Base-by-base conservation (phyloP, 2,329 filamentous ascomycete species). In the Pleomassaria siparia region DNA sequence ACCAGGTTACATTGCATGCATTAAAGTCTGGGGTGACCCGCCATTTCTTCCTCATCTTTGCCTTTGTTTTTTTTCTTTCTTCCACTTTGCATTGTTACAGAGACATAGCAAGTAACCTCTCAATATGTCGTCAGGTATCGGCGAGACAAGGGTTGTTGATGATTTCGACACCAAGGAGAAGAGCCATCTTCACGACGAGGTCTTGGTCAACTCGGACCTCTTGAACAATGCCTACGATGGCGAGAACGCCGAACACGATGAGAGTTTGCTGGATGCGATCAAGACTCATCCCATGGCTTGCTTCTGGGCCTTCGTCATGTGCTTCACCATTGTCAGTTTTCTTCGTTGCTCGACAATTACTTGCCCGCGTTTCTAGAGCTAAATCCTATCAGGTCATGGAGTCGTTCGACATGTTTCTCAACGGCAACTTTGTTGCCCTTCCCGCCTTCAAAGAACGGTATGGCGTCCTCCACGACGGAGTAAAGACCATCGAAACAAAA, bases 321-420 rank as follows among this genome's bases (percentile, higher is more conserved):
- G 75, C 40, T 80, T 63, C 70, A 80, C 76, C 18, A 81, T 82
- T 69, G 79, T 81, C 29, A 63, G 65, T 22, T 46, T n/a, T n/a
- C n/a, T n/a, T n/a, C n/a, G n/a, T n/a, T n/a, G n/a, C n/a, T n/a
- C n/a, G n/a, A n/a, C n/a, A n/a, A n/a, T n/a, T n/a, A n/a, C 12
- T 33, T 15, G 16, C 25, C 22, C 28, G 13, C 13, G 10, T 53
- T n/a, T 35, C 30, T 47, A 13, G 25, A 32, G 20, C 43, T 9
- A 18, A 12, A 40, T 28, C 24, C 20, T 40, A 3, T 12, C 37
- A 40, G 26, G 18, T 40, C 37, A 85, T 85, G 82, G 82, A 85
- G 63, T 79, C 81, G 4, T 85, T 83, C 73, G 76, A 76, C 63
- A 78, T 85, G 51, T 84, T 85, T 72, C 70, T 85, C 18, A 82